A percentile compares a stretch with the other conserved stretches of the same genome.
Conservation (phyloP, 202 grass and related monocot species). For the Elaeis oleifera region DNA sequence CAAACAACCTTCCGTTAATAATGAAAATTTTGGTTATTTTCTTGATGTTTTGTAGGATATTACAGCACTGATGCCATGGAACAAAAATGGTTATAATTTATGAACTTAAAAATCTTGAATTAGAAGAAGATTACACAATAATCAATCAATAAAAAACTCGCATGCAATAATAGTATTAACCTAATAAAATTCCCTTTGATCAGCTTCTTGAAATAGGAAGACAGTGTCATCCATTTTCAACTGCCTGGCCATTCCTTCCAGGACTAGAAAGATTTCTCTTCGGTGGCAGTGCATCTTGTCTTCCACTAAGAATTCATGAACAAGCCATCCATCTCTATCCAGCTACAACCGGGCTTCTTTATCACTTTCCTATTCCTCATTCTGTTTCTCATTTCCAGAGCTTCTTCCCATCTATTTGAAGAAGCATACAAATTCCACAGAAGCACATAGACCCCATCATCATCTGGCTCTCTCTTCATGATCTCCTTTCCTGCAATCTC, state of each 20-base stretch:
- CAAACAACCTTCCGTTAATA: no score
- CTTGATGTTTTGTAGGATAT: no score
- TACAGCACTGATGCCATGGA: no score
- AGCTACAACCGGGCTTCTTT: constrained; percentile 62
- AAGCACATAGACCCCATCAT: constrained; percentile 68
- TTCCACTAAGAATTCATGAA: constrained; percentile 62
- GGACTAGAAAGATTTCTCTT: constrained; percentile 47
- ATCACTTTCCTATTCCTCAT: constrained; percentile 48
- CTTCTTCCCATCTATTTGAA: constrained; percentile 57
- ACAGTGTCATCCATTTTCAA: constrained; percentile 30
- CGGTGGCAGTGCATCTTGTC: constrained; percentile 45
- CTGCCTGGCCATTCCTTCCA: constrained; percentile 40
- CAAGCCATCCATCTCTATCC: constrained; percentile 63
- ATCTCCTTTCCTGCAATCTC: constrained; percentile 67
- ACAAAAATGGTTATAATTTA: no score
- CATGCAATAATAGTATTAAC: no score
- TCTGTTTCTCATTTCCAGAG: constrained; percentile 50
- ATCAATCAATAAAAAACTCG: no score
- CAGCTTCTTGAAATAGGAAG: constrained; percentile 6
- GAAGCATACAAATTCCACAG: constrained; percentile 67
- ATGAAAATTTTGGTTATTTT: no score
- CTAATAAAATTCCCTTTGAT: background rate
- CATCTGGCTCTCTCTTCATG: constrained; percentile 46
- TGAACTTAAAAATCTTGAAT: no score
- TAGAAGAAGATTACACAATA: no score